A percentile compares a stretch with the other conserved stretches of the same genome.
Evolutionary conservation across 2,329 filamentous ascomycete species (phyloP).

Genomic region (Dactylonectria macrodidyma): DNA sequence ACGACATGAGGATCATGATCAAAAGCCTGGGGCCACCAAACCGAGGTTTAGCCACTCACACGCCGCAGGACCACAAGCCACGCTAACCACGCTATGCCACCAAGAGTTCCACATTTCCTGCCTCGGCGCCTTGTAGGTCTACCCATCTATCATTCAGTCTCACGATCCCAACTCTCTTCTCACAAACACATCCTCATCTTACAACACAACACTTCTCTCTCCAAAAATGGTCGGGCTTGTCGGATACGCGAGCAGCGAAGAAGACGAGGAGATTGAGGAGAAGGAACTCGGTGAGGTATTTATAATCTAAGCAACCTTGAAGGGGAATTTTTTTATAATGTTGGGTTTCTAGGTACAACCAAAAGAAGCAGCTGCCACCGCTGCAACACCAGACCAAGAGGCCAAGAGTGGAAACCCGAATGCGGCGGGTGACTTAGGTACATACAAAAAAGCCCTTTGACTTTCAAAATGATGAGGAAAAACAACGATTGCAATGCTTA

Average conservation of each 20-base stretch:
- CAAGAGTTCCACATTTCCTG: constrained; percentile 30
- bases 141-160: constrained; percentile 7
- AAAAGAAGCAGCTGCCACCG: background rate
- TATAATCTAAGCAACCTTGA: constrained; percentile 5
- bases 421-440: constrained; percentile 1
- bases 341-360: constrained; percentile 14
- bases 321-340: background rate
- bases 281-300: constrained; percentile 27
- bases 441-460: background rate
- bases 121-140: constrained; percentile 21
- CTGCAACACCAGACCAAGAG: constrained; percentile 8
- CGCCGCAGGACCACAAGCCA: constrained; percentile 3
- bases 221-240: constrained; percentile 62
- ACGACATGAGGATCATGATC: constrained; percentile 33
- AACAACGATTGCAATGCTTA: background rate
- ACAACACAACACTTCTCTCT: constrained; percentile 12
- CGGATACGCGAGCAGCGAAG: constrained; percentile 67
- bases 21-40: constrained; percentile 31
- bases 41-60: constrained; percentile 35
- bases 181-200: constrained; percentile 19
- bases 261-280: constrained; percentile 50
- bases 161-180: constrained; percentile 24
- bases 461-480: background rate
- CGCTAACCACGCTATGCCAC: constrained; percentile 37
- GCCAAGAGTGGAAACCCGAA: background rate